Percentiles rank a stretch among this genome's conserved stretches.
phyloP scores from a whole-genome alignment of 495 filamentous ascomycete species.

The Tuber brumale region DNA sequence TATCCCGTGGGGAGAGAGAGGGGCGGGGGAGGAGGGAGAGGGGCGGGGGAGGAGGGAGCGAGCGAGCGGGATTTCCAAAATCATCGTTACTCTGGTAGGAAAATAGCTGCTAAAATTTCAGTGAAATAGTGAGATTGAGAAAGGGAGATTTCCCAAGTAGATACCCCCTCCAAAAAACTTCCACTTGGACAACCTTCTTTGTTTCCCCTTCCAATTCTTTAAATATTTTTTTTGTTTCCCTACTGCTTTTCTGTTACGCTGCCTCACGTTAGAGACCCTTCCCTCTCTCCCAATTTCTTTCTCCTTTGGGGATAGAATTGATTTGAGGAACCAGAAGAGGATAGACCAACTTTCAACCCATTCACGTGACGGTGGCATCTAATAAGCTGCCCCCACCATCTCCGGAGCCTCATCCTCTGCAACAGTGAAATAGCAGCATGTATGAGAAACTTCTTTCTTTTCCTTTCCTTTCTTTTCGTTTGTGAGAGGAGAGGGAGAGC shows the following conservation, averaged over 20 bases:
- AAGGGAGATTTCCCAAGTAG: background rate
- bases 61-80: conserved; percentile 4
- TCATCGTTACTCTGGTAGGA: background rate
- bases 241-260: background rate
- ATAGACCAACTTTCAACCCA: conserved; percentile 2
- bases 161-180: background rate
- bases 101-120: background rate
- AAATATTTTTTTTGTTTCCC: background rate
- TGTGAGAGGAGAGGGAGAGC: background rate
- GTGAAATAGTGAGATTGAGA: background rate
- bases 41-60: conserved; percentile 6
- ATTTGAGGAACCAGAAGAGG: background rate
- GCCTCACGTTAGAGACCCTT: background rate
- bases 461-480: background rate
- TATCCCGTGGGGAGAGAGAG: conserved; percentile 16
- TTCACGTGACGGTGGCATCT: conserved; percentile 34
- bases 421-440: conserved; percentile 27
- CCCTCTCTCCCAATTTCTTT: background rate
- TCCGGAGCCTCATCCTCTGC: conserved; percentile 33
- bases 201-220: background rate
- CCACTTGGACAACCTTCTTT: background rate
- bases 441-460: conserved; percentile 22
- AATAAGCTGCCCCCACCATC: conserved; percentile 35
- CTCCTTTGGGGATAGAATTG: background rate
- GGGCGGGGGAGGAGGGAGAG: conserved; percentile 5